Percentiles rank a stretch among this genome's conserved stretches.
Evolutionary conservation across 805 yeast species (phyloP).

Genomic region (Candida koratica): DNA sequence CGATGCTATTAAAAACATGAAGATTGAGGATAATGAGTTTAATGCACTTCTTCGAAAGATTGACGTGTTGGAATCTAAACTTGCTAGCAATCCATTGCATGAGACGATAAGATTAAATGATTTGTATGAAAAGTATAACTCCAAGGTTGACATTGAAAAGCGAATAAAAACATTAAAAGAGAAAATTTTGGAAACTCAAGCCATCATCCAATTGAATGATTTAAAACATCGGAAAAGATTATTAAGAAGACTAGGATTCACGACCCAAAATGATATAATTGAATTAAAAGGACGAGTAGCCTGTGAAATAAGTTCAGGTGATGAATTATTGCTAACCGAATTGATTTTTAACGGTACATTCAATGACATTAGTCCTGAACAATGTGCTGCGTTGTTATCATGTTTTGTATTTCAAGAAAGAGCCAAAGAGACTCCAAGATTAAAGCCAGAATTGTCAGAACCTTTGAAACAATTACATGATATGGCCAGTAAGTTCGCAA

Average conservation of each 20-base stretch:
- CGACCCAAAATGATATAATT: slow-evolving; percentile 81
- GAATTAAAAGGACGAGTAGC: slow-evolving; percentile 97
- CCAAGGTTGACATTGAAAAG: slow-evolving; percentile 58
- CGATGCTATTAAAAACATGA: slow-evolving; percentile 91
- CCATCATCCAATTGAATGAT: slow-evolving; percentile 92
- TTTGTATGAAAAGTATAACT: slow-evolving; percentile 59
- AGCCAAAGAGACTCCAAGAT: slow-evolving; percentile 80
- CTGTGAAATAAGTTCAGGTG: slow-evolving; percentile 92
- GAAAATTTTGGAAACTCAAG: slow-evolving; percentile 76
- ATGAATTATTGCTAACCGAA: slow-evolving; percentile 81
- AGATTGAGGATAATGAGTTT: slow-evolving; percentile 81
- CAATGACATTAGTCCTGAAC: slow-evolving; percentile 81
- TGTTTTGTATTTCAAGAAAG: slow-evolving; percentile 97
- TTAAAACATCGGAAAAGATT: slow-evolving; percentile 90
- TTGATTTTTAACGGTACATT: slow-evolving; percentile 93
- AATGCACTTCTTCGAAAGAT: slow-evolving; percentile 66
- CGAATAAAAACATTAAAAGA: slow-evolving; percentile 57
- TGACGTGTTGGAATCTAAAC: slow-evolving; percentile 74
- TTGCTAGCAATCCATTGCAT: slow-evolving; percentile 64
- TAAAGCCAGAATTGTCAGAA: slow-evolving; percentile 87
- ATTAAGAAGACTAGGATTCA: slow-evolving; percentile 84
- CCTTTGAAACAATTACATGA: slow-evolving; percentile 86
- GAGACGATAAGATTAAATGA: slow-evolving; percentile 58
- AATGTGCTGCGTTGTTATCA: slow-evolving; percentile 85
- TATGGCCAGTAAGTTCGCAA: slow-evolving; percentile 88